These are phyloP conservation scores for Schrenkiella parvula DNA, from an alignment of 345 rosid species.

Conservation along the genomic window DNA sequence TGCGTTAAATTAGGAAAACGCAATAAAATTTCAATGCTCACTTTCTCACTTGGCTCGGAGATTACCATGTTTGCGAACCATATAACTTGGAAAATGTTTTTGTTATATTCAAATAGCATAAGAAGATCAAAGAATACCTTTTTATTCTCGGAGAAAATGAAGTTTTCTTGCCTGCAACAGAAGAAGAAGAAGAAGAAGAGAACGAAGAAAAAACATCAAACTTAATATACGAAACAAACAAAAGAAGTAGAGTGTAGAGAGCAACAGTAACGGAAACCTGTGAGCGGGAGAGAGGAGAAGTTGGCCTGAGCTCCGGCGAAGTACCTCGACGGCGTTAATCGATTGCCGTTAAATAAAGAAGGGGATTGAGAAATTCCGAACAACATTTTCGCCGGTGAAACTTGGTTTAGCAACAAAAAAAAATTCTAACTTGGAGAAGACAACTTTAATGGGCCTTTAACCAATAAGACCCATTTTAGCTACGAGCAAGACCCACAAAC, in stretches of 20 bases:
- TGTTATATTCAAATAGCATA: neutral
- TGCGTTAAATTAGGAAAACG: neutral
- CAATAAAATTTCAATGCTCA: neutral
- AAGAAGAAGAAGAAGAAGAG: conserved; percentile 1
- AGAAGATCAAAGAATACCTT: conserved; percentile 22
- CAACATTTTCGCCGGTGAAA: conserved; percentile 21
- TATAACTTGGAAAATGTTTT: neutral
- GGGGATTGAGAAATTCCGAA: conserved; percentile 31
- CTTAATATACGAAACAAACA: neutral
- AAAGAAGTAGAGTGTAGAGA: neutral
- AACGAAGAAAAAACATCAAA: no score
- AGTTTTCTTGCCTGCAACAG: conserved; percentile 32
- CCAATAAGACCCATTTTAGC: neutral
- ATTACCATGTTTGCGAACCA: neutral
- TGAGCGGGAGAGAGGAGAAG: conserved; percentile 19
- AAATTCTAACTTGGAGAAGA: neutral
- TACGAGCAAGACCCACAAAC: neutral
- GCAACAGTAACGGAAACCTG: conserved; percentile 30
- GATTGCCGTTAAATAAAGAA: conserved; percentile 27
- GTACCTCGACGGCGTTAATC: conserved; percentile 23
- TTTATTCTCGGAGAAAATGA: conserved; percentile 39
- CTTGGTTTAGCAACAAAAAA: no score
- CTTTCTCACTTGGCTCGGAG: neutral
- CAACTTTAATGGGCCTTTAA: neutral
- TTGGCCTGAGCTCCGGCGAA: conserved; percentile 37